Evolutionary conservation across 1,284 basidiomycete species (phyloP).

Genomic region (Volvariella surrecta): DNA sequence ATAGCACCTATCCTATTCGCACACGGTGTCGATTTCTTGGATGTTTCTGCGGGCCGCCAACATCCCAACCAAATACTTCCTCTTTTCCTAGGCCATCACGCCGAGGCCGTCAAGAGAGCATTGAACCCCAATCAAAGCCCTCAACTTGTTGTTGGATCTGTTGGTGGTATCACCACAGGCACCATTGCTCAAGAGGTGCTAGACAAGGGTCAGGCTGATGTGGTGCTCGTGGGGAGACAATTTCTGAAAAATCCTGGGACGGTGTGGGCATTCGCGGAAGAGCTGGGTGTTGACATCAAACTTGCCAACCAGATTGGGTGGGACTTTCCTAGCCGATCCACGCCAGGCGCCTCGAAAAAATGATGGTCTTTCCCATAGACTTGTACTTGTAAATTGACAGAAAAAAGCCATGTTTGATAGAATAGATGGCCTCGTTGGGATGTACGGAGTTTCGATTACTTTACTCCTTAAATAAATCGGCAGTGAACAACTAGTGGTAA

Average conservation of each 20-base stretch:
- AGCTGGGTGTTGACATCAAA: constrained; percentile 15
- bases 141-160: constrained; percentile 28
- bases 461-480: too few relatives aligned
- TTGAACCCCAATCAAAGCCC: constrained; percentile 30
- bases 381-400: too few relatives aligned
- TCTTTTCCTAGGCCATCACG: constrained; percentile 33
- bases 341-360: too few relatives aligned
- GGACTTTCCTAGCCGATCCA: constrained; percentile 16
- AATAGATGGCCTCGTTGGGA: too few relatives aligned
- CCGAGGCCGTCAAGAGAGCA: constrained; percentile 10
- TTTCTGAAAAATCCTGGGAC: constrained; percentile 45
- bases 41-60: constrained; percentile 57
- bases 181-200: constrained; percentile 51
- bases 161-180: constrained; percentile 37
- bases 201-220: constrained; percentile 33
- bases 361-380: too few relatives aligned
- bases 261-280: constrained; percentile 32
- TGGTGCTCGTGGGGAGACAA: constrained; percentile 36
- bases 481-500: too few relatives aligned
- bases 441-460: too few relatives aligned
- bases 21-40: constrained; percentile 60
- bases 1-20: constrained; percentile 43
- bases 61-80: constrained; percentile 37
- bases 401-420: too few relatives aligned
- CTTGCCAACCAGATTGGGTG: constrained; percentile 22